phyloP scores from a whole-genome alignment of 805 yeast genomes.

The Candida alai region DNA sequence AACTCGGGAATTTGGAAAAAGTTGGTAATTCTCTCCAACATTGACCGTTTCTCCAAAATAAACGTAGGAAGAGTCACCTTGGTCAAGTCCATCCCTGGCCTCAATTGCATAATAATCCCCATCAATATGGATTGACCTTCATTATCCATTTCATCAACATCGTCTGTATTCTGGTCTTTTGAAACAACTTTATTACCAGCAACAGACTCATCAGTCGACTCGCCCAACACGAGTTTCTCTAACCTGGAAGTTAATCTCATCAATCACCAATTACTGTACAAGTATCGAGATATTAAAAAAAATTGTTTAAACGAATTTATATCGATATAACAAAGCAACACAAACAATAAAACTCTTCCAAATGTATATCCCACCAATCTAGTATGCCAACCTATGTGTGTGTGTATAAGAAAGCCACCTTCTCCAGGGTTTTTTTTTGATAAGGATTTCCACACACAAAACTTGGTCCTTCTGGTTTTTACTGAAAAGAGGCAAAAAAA shows the following conservation, averaged over 20 bases:
- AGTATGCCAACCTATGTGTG: too few species aligned
- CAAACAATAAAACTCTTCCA: too few species aligned
- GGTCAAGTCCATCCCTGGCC: slow-evolving; percentile 89
- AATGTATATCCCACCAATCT: too few species aligned
- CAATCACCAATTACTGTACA: too few species aligned
- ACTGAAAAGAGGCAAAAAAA: too few species aligned
- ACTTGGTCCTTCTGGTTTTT: too few species aligned
- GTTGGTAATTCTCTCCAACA: slow-evolving; percentile 94
- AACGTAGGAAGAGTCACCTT: slow-evolving; percentile 94
- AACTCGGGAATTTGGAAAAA: slow-evolving; percentile 77
- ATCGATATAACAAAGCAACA: too few species aligned
- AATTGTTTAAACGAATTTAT: too few species aligned
- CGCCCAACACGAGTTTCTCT: slow-evolving; percentile 17
- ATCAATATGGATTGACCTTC: slow-evolving; percentile 83
- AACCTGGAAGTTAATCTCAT: slow-evolving; percentile 26
- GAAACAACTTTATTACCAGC: slow-evolving; percentile 8
- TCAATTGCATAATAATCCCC: slow-evolving; percentile 84
- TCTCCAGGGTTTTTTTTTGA: too few species aligned
- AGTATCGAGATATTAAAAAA: too few species aligned
- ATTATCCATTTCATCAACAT: slow-evolving; percentile 87
- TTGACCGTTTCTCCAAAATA: slow-evolving; percentile 88
- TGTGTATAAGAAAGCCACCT: too few species aligned
- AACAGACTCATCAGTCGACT: neutral
- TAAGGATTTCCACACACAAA: too few species aligned
- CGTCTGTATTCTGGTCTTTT: slow-evolving; percentile 43